Base-by-base conservation (phyloP, 2,329 filamentous ascomycete species). In the Aspergillus jensenii region DNA sequence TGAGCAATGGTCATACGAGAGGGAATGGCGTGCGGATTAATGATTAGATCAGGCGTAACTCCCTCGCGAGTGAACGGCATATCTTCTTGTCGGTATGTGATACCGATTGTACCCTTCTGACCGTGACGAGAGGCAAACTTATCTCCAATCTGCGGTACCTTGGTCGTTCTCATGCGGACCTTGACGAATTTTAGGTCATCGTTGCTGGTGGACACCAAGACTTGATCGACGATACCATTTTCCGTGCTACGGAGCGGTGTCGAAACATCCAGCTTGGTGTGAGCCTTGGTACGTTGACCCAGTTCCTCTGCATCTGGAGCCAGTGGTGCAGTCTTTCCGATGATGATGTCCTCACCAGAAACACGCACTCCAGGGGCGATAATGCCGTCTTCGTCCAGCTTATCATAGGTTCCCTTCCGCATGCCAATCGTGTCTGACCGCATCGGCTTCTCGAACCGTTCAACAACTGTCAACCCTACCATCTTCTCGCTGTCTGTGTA, bases 1-100 rank as follows among this genome's bases (percentile, higher is more conserved):
- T 99, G 95, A 68, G 95, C 95, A 87, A 99, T 99, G 3, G 96
- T 99, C 95, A 99, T 99, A 86, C 95, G 95, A 55, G 95, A 99
- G 0, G 95, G 95, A 84, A 99, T 99, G 72, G 95, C 96, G 83
- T 99, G 95, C 1, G 95, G 95, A 77, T 99, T 99, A 82, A 99
- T 98, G 76, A 99, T 97, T 62, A 99, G 84, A 76, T 99, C 96
- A 0, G 96, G 95, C 0, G 89, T 90, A 53, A 99, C 85, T 68
- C 96, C 95, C 73, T 98, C 91, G 39, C 87, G 82, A 3, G 91
- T 95, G 76, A 99, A 99, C 0, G 96, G 96, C 96, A 99, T 99
- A 71, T 99, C 96, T 76, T 99, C 95, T 68, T 96, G 91, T 50
- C 93, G 87, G 77, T 96, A 99, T 1, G 95, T 98, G 65, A 99